Base-by-base conservation (phyloP, 73 alveolate genomes). In the Paramecium sexaurelia region DNA sequence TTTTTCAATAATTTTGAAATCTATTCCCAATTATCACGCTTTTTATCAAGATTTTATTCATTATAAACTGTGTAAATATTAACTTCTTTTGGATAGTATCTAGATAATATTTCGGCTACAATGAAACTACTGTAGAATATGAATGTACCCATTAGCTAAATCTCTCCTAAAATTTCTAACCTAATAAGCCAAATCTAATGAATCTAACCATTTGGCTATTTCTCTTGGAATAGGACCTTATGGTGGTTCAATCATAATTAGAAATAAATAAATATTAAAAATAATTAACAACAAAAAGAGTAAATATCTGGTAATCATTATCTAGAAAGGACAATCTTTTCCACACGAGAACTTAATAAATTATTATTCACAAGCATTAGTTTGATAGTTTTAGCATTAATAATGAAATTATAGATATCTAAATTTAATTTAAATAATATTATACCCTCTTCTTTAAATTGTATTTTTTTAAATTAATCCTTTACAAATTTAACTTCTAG, bases 171-270 rank as follows among this genome's bases (percentile, higher is more conserved):
- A 75, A 69, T 88, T 88, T 11, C 94, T 39, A 37, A 88, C 94
- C 37, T 88, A 39, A 88, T 88, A 88, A 1, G 94, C 94, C 26
- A 88, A 20, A 41, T 88, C 94, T 88, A 88, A 71, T 20, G 94
- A 88, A 67, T 88, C 94, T 13, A 88, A 40, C 94, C 94, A 88
- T 57, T 88, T 68, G 15, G 87, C 87, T 6, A 88, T 45, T 47
- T 88, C 94, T 88, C 94, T 88, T 47, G 94, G 94, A n/a, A 88
- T 39, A 41, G 91, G 90, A 8, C 90, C 90, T 78, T 78, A 43
- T 17, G 90, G 90, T 22, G 20, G 40, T 7, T 78, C 90, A 22
- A 78, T 78, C 68, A 78, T 78, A 19, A 10, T 22, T 24, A 29
- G 19, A 78, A 78, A 41, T 41, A 29, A 40, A 40, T 22, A 37